These are phyloP conservation scores for Jamesozyma rosinii DNA, from an alignment of 805 yeast genomes.

Conservation along the genomic window DNA sequence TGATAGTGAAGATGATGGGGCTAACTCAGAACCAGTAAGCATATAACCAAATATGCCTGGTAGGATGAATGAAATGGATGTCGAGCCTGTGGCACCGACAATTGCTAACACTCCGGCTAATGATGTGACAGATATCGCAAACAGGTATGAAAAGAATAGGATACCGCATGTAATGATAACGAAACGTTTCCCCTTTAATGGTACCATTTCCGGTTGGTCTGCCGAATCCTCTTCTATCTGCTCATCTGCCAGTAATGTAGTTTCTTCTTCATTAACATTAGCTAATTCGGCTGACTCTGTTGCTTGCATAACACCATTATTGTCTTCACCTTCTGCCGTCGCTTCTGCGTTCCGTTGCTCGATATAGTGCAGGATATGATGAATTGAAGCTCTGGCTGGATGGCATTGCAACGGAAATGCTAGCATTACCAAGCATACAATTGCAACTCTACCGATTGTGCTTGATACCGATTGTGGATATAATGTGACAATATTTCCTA, in stretches of 20 bases:
- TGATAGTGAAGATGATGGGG: conserved; percentile 7
- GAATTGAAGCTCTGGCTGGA: conserved; percentile 77
- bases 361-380: conserved; percentile 55
- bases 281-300: neutral
- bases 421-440: conserved; percentile 67
- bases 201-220: conserved; percentile 8
- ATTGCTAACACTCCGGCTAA: conserved; percentile 62
- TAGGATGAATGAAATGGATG: conserved; percentile 64
- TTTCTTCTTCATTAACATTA: conserved; percentile 1
- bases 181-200: conserved; percentile 35
- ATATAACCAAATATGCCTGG: conserved; percentile 68
- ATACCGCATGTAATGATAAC: conserved; percentile 41
- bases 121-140: conserved; percentile 52
- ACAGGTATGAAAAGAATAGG: conserved; percentile 39
- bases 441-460: conserved; percentile 70
- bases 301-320: neutral
- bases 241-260: conserved; percentile 3
- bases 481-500: conserved; percentile 72
- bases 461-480: conserved; percentile 59
- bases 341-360: neutral
- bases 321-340: neutral
- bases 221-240: conserved; percentile 17
- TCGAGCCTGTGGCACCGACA: conserved; percentile 80
- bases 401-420: conserved; percentile 89
- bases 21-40: conserved; percentile 20